Base-by-base conservation (phyloP, 768 basidiomycete genomes). In the Russula lepida region DNA sequence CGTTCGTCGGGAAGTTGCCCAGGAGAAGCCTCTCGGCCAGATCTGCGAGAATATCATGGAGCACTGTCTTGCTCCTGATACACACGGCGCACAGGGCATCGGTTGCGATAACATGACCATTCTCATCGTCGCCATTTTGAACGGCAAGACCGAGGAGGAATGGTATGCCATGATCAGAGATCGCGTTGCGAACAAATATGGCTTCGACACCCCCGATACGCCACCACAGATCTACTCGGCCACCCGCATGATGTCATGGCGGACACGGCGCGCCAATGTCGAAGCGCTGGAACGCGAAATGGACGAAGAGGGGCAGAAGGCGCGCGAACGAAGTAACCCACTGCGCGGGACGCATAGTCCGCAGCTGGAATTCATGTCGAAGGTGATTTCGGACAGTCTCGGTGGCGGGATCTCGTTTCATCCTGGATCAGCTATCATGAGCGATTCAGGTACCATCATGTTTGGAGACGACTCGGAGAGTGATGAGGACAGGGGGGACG, bases 41-140 rank as follows among this genome's bases (percentile, higher is more conserved):
- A 91, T 98, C 61, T 84, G 88, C 68, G 92, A 95, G 73, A 80
- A 84, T 69, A 85, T 98, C 66, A 95, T 95, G 73, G 88, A 92
- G 61, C 86, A 89, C 67, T 98, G 97, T 69, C 80, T 98, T 50
- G 95, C 97, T 25, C 95, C 95, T 1, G 93, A 97, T 71, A 90
- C 91, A 1, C 86, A 88, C 25, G 89, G 89, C 37, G 91, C 90
- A 51, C 84, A 84, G 47, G 97, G 97, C 13, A 91, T 98, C 64
- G 97, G 97, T 21, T 98, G 95, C 72, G 97, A 99, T 76, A 98
- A 99, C 77, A 99, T 99, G 97, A 99, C 97, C 0, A 77, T 97
- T 52, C 80, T 98, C 67, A 83, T 99, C 55, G 81, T 98, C 59
- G 97, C 92, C 7, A 73, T 99, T 48, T 80, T 95, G 33, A 81